These are phyloP conservation scores for Colletotrichum tanaceti DNA, from an alignment of 2,329 filamentous ascomycete genomes.

Conservation along the genomic window DNA sequence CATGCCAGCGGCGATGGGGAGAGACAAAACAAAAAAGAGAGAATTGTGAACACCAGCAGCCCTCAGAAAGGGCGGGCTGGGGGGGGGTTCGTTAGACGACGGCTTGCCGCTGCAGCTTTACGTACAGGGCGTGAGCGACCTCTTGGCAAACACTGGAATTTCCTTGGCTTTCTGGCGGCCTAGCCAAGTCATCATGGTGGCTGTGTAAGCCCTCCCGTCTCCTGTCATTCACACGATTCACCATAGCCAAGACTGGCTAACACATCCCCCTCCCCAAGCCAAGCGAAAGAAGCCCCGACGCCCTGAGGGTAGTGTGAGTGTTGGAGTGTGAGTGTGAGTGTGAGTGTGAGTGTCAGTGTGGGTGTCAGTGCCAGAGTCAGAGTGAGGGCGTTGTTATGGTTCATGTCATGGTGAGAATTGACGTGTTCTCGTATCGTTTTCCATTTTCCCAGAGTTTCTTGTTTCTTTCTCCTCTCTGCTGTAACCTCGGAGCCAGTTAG, in stretches of 20 bases:
- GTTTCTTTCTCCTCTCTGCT: not conserved
- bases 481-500: too few relatives aligned
- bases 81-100: slow-evolving; percentile 8
- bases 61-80: too few relatives aligned
- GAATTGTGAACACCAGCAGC: not conserved
- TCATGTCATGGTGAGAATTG: not conserved
- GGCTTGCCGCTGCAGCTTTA: slow-evolving; percentile 29
- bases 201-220: slow-evolving; percentile 21
- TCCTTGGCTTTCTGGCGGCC: slow-evolving; percentile 15
- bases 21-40: not conserved
- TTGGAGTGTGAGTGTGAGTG: not conserved
- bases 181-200: slow-evolving; percentile 24
- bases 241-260: not conserved
- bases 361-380: not conserved
- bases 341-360: too few relatives aligned
- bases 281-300: not conserved
- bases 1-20: not conserved
- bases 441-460: not conserved
- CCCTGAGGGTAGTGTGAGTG: too few relatives aligned
- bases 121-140: slow-evolving; percentile 22
- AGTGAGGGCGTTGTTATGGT: too few relatives aligned
- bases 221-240: not conserved
- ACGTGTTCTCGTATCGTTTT: not conserved
- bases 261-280: not conserved
- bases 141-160: slow-evolving; percentile 26